Percentiles rank a stretch among this genome's conserved stretches.
Conservation (phyloP, 2,329 filamentous ascomycete species). For the Curvularia eragrostidis region DNA sequence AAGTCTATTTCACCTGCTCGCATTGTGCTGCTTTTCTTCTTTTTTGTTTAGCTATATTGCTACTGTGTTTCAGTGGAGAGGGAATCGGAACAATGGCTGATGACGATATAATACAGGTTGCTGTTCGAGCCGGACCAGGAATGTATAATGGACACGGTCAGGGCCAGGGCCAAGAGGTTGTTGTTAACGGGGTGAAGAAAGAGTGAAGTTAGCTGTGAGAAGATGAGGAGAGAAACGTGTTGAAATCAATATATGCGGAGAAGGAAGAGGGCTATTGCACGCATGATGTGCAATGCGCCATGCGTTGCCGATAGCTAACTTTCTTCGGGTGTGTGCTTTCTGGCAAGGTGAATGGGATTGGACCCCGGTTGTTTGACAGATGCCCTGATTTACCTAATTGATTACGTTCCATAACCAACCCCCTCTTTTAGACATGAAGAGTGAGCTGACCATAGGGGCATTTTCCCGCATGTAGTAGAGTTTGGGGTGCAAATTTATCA, state of each 20-base stretch:
- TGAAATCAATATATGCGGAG: background rate
- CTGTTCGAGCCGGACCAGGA: slow-evolving; percentile 16
- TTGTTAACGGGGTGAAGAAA: slow-evolving; percentile 22
- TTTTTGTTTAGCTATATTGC: background rate
- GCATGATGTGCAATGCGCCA: background rate
- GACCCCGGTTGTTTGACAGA: background rate
- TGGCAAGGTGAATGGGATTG: background rate
- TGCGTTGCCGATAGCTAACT: background rate
- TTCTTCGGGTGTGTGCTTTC: background rate
- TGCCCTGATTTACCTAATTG: too few species aligned
- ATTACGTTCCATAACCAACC: too few species aligned
- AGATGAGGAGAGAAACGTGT: too few species aligned
- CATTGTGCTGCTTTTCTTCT: background rate
- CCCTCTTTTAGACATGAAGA: background rate
- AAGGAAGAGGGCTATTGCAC: background rate
- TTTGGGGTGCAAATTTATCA: slow-evolving; percentile 14
- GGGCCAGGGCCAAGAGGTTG: slow-evolving; percentile 1
- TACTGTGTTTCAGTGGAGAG: background rate
- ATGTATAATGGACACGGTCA: slow-evolving; percentile 6
- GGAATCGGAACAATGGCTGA: background rate
- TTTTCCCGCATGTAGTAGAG: background rate
- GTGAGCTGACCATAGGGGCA: background rate
- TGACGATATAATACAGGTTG: slow-evolving; percentile 18
- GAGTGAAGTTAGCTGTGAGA: background rate
- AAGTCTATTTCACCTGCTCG: too few species aligned